Base-by-base conservation (phyloP, 1,139 yeast species). In the Saccharomyces hybrid region DNA sequence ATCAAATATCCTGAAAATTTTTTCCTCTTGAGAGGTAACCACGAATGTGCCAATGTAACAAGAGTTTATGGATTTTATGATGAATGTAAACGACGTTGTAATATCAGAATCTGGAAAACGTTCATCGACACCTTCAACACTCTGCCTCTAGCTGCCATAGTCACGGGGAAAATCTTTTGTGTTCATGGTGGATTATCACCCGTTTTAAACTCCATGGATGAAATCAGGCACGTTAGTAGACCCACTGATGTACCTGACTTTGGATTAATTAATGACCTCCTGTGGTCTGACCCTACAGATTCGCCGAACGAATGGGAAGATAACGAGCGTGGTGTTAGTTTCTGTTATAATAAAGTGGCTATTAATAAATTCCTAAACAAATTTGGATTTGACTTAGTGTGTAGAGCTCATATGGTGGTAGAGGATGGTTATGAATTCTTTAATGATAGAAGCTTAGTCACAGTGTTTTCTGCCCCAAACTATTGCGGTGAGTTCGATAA, bases 171-270 rank as follows among this genome's bases (percentile, higher is more conserved):
- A 74, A 89, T 89, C 50, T 89, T 89, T 68, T 89, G 96, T 71
- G 96, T 90, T 54, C 97, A 90, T 71, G 97, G 97, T 14, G 97
- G 97, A 0, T 76, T 89, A 52, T 84, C 93, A 42, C 97, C 97
- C 0, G 90, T 88, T 8, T 76, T 90, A 55, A 86, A 86, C 64
- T 81, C 86, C 32, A 82, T 90, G 84, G 93, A 88, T 71, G 96
- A 89, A 70, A 88, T 89, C 55, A 77, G 95, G 62, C 83, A 81
- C 67, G 87, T 89, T 53, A 91, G 88, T 59, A 77, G 97, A 62
- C 96, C 96, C 44, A 89, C 96, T 0, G 97, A 89, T 70, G 96
- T 89, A 48, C 96, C 96, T 1, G 96, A 90, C 73, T 88, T 85
- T 68, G 97, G 97, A 0, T 74, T 89, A 52, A 77, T 89, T 48